Conservation (phyloP, 352 stramenopile species). For the Chloridella minuta region DNA sequence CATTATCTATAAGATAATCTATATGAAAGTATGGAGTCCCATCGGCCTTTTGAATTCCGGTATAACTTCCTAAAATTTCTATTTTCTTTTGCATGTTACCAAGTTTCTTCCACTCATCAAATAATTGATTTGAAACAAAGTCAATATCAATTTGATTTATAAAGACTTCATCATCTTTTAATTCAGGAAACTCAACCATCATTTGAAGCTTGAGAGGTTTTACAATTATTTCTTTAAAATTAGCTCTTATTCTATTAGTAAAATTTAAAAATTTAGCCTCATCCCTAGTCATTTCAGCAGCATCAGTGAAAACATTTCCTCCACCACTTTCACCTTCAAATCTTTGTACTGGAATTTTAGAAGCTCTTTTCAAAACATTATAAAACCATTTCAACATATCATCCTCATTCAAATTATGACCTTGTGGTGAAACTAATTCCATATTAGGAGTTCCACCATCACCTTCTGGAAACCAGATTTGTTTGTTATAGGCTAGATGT, state of each 20-base stretch:
- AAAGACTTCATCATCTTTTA: slow-evolving; percentile 2
- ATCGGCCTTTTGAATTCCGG: neutral
- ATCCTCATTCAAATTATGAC: neutral
- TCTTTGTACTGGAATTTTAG: neutral
- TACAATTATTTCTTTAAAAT: neutral
- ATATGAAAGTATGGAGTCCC: slow-evolving; percentile 5
- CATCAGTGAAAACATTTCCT: neutral
- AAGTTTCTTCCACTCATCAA: slow-evolving; percentile 4
- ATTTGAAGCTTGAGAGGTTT: slow-evolving; percentile 5
- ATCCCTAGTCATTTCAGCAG: slow-evolving; percentile 1
- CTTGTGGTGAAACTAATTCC: neutral
- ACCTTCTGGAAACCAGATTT: neutral
- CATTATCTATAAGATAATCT: neutral
- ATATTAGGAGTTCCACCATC: neutral
- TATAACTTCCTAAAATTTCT: neutral
- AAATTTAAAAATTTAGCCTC: neutral
- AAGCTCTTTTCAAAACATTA: neutral
- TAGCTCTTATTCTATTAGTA: neutral
- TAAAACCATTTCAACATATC: neutral
- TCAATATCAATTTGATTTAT: neutral
- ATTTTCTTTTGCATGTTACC: neutral
- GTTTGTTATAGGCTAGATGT: slow-evolving; percentile 6
- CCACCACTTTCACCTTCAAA: neutral
- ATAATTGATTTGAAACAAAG: neutral
- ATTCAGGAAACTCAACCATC: slow-evolving; percentile 9